Evolutionary conservation across 192 early-diverging fungal species (phyloP), one percentile per base, ranked within the genome.

Genomic region (Spizellomyces punctatus): DNA sequence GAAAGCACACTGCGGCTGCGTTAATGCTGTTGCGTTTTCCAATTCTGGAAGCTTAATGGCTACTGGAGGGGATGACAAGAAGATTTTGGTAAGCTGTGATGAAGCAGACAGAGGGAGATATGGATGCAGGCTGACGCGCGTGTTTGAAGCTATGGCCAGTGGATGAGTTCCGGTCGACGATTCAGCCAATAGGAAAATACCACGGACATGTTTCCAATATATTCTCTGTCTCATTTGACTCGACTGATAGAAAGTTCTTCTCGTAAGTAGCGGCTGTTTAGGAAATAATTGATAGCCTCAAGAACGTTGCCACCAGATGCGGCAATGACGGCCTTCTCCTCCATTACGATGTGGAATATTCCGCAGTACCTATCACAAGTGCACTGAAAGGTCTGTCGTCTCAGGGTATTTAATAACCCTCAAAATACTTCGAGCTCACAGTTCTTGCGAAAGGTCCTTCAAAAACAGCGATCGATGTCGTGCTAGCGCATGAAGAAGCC

Each of bases 1-100:
- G 46, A 72, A 72, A 52, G 61, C n/a, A n/a, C 70, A 72, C 62
- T 36, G 16, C 41, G 70, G 70, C 6, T 72, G 70, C 70, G 70
- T 72, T 17, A 72, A 72, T 64, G 70, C 70, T 14, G 8, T 72
- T 8, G 46, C 70, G 10, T 66, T 72, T 62, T 27, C n/a, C 60
- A 65, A 70, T 16, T 36, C 54, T 4, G 46, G 61, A 16, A 21
- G n/a, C 14, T 19, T 72, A 0, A 21, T 72, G 59, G 70, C 70
- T 19, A 46, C 70, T 8, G 70, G 70, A 17, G 70, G 70, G 47
- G 70, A 72, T 58, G 70, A 72, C 46, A n/a, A 12, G 10, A 21
- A 14, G 19, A 47, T 72, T 27, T 10, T 72, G 62, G 61, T 72
- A 52, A 46, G 68, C 12, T 10, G 10, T 54, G 62, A 9, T 48